Conservation (phyloP, 2,329 filamentous ascomycete species). For the Dactylellina leptospora region DNA sequence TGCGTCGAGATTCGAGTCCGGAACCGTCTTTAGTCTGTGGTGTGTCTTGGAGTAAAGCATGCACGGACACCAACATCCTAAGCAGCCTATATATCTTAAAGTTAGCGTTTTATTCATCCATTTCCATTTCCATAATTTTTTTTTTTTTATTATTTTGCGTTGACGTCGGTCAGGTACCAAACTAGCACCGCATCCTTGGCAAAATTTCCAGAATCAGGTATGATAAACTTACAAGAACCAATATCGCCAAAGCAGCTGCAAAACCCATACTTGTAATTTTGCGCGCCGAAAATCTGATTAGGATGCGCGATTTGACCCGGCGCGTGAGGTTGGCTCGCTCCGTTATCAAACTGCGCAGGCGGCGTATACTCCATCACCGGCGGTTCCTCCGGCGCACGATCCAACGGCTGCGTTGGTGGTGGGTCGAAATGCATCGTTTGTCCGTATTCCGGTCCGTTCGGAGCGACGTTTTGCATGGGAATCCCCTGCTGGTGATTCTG, state of each 20-base stretch:
- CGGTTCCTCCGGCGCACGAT: slow-evolving; percentile 45
- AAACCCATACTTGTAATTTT: slow-evolving; percentile 56
- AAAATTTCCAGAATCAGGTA: slow-evolving; percentile 2
- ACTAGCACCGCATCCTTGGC: too few relatives aligned
- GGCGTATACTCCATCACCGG: slow-evolving; percentile 45
- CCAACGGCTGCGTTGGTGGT: slow-evolving; percentile 49
- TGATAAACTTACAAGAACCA: slow-evolving; percentile 55
- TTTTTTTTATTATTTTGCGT: slow-evolving; percentile 29
- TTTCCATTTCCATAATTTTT: background rate
- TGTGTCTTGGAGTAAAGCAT: slow-evolving; percentile 58
- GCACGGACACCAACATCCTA: slow-evolving; percentile 57
- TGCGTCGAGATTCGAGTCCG: slow-evolving; percentile 56
- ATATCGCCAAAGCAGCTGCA: slow-evolving; percentile 57
- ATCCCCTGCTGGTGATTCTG: slow-evolving; percentile 40
- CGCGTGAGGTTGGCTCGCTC: slow-evolving; percentile 54
- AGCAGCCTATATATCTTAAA: slow-evolving; percentile 51
- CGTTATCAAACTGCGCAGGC: slow-evolving; percentile 48
- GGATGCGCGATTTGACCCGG: slow-evolving; percentile 58
- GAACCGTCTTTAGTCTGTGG: slow-evolving; percentile 57
- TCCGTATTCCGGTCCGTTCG: slow-evolving; percentile 30
- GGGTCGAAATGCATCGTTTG: slow-evolving; percentile 51
- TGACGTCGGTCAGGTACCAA: too few relatives aligned
- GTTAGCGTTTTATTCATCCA: slow-evolving; percentile 19
- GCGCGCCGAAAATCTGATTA: slow-evolving; percentile 56
- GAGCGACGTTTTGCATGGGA: slow-evolving; percentile 40